These are phyloP conservation scores for Pseudogymnoascus sp. DNA, from an alignment of 2,329 filamentous ascomycete genomes.

Conservation along the genomic window DNA sequence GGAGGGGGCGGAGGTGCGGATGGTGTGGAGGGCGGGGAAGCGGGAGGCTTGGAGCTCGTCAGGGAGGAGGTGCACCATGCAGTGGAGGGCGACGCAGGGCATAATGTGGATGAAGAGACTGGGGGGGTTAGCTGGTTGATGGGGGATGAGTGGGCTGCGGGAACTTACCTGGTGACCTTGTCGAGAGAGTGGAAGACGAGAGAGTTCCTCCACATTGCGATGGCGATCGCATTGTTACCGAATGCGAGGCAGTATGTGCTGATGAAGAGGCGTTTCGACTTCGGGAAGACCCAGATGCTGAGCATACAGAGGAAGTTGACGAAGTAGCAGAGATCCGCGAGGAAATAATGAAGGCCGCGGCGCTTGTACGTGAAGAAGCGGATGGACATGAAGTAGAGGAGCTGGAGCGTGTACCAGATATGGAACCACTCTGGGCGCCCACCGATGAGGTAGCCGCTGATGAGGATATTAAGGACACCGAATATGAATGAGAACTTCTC, in stretches of 20 bases:
- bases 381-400: constrained; percentile 95
- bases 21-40: constrained; percentile 79
- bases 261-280: constrained; percentile 85
- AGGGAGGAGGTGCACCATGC: constrained; percentile 74
- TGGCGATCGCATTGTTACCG: constrained; percentile 94
- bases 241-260: constrained; percentile 86
- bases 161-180: constrained; percentile 73
- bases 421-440: constrained; percentile 80
- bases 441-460: constrained; percentile 89
- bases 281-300: constrained; percentile 83
- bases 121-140: neutral
- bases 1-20: constrained; percentile 61
- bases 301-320: constrained; percentile 81
- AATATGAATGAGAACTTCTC: constrained; percentile 97
- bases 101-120: constrained; percentile 99
- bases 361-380: constrained; percentile 85
- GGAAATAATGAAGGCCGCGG: constrained; percentile 91
- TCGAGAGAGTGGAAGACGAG: constrained; percentile 97
- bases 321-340: constrained; percentile 96
- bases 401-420: constrained; percentile 80
- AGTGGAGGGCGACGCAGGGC: constrained; percentile 90
- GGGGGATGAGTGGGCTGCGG: neutral
- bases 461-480: constrained; percentile 93
- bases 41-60: constrained; percentile 55
- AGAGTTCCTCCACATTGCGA: constrained; percentile 98